A percentile compares a stretch with the other conserved stretches of the same genome.
These are phyloP conservation scores for Phytophthora nicotianae DNA, from an alignment of 352 stramenopile genomes.

Conservation along the genomic window DNA sequence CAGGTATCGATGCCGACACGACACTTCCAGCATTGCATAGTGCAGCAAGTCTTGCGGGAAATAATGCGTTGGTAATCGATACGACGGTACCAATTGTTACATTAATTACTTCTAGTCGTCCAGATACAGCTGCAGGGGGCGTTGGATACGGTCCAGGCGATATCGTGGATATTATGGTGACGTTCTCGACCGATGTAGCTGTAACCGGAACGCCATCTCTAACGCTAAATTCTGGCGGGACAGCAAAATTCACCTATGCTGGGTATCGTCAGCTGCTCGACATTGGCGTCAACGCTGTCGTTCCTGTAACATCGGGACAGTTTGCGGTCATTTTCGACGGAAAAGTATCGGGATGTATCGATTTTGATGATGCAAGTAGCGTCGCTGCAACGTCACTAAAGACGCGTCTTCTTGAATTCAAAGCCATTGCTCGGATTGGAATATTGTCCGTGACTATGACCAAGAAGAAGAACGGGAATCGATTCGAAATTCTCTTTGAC, in stretches of 20 bases:
- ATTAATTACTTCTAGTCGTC: slow-evolving; percentile 49
- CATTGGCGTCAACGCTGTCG: slow-evolving; percentile 59
- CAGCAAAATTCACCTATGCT: slow-evolving; percentile 52
- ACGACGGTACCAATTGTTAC: slow-evolving; percentile 45
- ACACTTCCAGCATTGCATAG: slow-evolving; percentile 38
- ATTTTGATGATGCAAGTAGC: slow-evolving; percentile 55
- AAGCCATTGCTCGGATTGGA: slow-evolving; percentile 50
- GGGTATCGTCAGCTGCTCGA: slow-evolving; percentile 72
- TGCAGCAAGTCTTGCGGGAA: slow-evolving; percentile 38
- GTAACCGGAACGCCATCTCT: slow-evolving; percentile 53
- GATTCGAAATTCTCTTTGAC: slow-evolving; percentile 67
- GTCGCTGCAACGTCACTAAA: slow-evolving; percentile 46
- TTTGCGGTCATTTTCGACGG: slow-evolving; percentile 60
- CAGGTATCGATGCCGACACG: slow-evolving; percentile 42
- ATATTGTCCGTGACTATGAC: slow-evolving; percentile 52
- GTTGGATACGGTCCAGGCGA: slow-evolving; percentile 70
- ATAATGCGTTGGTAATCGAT: slow-evolving; percentile 44
- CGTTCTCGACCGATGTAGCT: slow-evolving; percentile 62
- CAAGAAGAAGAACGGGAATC: slow-evolving; percentile 58
- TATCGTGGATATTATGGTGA: slow-evolving; percentile 67
- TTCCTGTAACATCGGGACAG: slow-evolving; percentile 60
- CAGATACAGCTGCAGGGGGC: slow-evolving; percentile 32
- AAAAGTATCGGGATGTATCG: slow-evolving; percentile 51
- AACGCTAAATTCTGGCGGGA: slow-evolving; percentile 52
- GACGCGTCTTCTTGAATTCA: slow-evolving; percentile 49